phyloP scores from a whole-genome alignment of 192 early-diverging fungal species.

The Backusella macrospora region DNA sequence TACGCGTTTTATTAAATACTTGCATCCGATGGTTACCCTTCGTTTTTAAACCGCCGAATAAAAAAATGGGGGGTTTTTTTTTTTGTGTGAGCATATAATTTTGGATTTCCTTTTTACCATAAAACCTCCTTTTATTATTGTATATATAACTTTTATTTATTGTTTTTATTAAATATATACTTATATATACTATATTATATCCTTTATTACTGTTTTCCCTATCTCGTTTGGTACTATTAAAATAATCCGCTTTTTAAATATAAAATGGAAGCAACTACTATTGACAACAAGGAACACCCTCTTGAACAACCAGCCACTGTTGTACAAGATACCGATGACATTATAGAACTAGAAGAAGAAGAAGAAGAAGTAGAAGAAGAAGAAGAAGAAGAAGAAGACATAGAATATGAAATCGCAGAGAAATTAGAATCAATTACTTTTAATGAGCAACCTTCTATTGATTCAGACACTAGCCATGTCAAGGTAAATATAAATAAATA shows the following conservation, averaged over 20 bases:
- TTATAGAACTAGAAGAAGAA: neutral
- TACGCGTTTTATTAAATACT: too few species aligned
- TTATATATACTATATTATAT: neutral
- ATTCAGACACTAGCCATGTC: constrained; percentile 2
- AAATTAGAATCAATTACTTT: too few species aligned
- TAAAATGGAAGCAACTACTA: neutral
- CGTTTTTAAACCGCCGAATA: neutral
- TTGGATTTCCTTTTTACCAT: neutral
- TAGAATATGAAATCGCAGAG: too few species aligned
- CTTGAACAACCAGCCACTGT: neutral
- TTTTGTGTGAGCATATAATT: neutral
- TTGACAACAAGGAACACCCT: neutral
- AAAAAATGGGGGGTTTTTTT: neutral
- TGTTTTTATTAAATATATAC: neutral
- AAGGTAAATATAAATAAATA: neutral
- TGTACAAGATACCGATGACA: neutral
- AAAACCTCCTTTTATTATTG: neutral
- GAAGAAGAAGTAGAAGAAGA: too few species aligned
- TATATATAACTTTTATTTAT: neutral
- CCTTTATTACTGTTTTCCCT: too few species aligned
- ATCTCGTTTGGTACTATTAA: neutral
- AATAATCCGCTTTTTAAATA: neutral
- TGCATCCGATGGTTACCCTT: neutral
- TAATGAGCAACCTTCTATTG: neutral
- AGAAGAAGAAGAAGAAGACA: too few species aligned